Evolutionary conservation across 1,284 basidiomycete species (phyloP).

Genomic region (Ustilago lituana): DNA sequence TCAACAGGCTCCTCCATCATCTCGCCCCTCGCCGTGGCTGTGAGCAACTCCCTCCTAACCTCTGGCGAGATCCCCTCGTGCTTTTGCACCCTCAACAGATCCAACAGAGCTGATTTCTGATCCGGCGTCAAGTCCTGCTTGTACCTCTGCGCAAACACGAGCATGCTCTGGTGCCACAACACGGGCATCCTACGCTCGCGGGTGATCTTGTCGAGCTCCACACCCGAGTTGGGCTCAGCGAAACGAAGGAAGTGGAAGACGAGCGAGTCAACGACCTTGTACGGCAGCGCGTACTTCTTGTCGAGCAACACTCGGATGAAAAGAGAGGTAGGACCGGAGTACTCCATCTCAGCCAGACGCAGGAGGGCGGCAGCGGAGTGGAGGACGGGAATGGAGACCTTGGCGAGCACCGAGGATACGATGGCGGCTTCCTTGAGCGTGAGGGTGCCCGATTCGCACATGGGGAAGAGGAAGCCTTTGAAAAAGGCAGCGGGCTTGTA

Average conservation of each 20-base stretch:
- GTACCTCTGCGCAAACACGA: slow-evolving; percentile 96
- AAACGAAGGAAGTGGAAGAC: slow-evolving; percentile 98
- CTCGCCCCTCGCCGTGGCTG: slow-evolving; percentile 71
- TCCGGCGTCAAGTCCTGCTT: slow-evolving; percentile 95
- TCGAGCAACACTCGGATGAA: slow-evolving; percentile 97
- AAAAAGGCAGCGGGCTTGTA: slow-evolving; percentile 99
- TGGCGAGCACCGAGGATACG: slow-evolving; percentile 87
- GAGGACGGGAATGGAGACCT: slow-evolving; percentile 91
- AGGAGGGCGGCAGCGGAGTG: slow-evolving; percentile 95
- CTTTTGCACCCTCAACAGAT: slow-evolving; percentile 85
- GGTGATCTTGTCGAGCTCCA: slow-evolving; percentile 57
- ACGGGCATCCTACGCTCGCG: slow-evolving; percentile 74
- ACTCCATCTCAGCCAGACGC: slow-evolving; percentile 95
- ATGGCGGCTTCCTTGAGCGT: slow-evolving; percentile 96
- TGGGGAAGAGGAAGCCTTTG: slow-evolving; percentile 95
- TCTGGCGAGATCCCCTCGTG: slow-evolving; percentile 91
- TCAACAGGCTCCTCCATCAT: slow-evolving; percentile 65
- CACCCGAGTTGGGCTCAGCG: slow-evolving; percentile 69
- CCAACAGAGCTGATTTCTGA: slow-evolving; percentile 96
- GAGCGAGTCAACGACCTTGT: slow-evolving; percentile 96
- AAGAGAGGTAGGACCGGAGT: slow-evolving; percentile 89
- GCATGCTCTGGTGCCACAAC: slow-evolving; percentile 95
- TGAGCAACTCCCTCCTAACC: slow-evolving; percentile 81
- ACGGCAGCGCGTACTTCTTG: slow-evolving; percentile 97
- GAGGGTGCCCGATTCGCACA: slow-evolving; percentile 81